phyloP scores from a whole-genome alignment of 352 stramenopile species.

The Pythium phragmitis region DNA sequence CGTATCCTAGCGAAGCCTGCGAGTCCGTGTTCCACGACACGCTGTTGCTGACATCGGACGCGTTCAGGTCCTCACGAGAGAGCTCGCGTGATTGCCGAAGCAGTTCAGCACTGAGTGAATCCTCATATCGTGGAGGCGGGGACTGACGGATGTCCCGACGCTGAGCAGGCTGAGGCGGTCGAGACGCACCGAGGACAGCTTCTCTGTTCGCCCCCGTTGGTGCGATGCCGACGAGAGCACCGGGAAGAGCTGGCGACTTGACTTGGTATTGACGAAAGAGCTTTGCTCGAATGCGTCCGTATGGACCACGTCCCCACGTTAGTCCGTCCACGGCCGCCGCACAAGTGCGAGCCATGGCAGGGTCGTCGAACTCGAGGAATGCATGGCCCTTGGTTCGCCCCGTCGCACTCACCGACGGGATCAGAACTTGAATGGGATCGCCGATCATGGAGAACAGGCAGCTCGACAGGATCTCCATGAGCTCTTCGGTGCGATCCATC shows the following conservation, averaged over 20 bases:
- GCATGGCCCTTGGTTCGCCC: constrained; percentile 73
- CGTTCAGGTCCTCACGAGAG: constrained; percentile 27
- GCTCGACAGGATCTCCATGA: constrained; percentile 74
- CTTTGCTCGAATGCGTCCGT: constrained; percentile 61
- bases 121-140: constrained; percentile 5
- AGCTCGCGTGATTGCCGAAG: constrained; percentile 22
- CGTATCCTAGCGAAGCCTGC: constrained; percentile 19
- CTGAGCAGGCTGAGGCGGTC: not conserved
- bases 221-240: not conserved
- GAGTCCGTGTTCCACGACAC: constrained; percentile 26
- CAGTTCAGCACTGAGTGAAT: constrained; percentile 8
- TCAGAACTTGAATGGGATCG: constrained; percentile 81
- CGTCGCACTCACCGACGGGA: constrained; percentile 60
- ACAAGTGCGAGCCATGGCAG: constrained; percentile 51
- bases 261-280: constrained; percentile 84
- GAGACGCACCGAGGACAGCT: not conserved
- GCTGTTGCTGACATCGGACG: constrained; percentile 23
- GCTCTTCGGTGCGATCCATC: constrained; percentile 65
- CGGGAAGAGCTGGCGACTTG: constrained; percentile 36
- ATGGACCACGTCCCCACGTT: constrained; percentile 62
- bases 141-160: constrained; percentile 2
- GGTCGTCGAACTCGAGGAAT: constrained; percentile 84
- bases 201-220: not conserved
- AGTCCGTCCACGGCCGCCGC: constrained; percentile 65
- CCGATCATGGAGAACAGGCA: constrained; percentile 80